Evolutionary conservation across 2,329 filamentous ascomycete species (phyloP), one percentile per base, ranked within the genome.

Genomic region (Penicillium digitatum): DNA sequence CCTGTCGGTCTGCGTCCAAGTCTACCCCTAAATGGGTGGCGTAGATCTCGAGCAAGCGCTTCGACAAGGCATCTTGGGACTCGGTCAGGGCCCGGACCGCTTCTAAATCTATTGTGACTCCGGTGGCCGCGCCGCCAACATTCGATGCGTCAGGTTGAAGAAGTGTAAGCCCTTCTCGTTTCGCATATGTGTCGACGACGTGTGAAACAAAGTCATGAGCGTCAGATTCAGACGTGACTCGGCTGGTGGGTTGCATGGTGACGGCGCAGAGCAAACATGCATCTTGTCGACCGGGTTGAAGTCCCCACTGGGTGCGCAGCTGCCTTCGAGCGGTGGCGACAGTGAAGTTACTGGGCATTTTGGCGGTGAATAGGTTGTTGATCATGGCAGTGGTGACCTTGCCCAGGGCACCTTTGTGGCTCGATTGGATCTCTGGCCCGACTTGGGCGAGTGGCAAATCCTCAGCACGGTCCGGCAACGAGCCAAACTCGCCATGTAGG

Each of bases 261-360:
- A 99, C 82, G 58, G 89, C 93, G 55, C 97, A 78, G 55, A 97
- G 79, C 58, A 99, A 79, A 45, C 89, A 89, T 65, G 92, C 91
- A 71, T 97, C 94, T 73, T 99, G 94, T 69, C 94, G 84, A 27
- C 94, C 94, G 24, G 87, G 72, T 3, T 81, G 90, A 54, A 99
- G 79, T 53, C 94, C 94, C 91, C 93, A 99, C 74, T 90, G 84
- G 14, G 89, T 90, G 78, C 96, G 93, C 42, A 99, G 79, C 70
- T 97, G 94, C 78, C 99, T 97, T 69, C 94, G 85, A 45, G 95
- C 90, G 12, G 90, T 83, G 69, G 93, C 97, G 73, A 96, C 96
- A 74, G 97, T 99, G 84, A 99, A 99, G 59, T 94, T 94, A 78
- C 93, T 94, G 45, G 94, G 94, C 94, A 99, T 97, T 79, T 99